Conservation (phyloP, 192 early-diverging fungal species). For the Entomortierella lignicola region DNA sequence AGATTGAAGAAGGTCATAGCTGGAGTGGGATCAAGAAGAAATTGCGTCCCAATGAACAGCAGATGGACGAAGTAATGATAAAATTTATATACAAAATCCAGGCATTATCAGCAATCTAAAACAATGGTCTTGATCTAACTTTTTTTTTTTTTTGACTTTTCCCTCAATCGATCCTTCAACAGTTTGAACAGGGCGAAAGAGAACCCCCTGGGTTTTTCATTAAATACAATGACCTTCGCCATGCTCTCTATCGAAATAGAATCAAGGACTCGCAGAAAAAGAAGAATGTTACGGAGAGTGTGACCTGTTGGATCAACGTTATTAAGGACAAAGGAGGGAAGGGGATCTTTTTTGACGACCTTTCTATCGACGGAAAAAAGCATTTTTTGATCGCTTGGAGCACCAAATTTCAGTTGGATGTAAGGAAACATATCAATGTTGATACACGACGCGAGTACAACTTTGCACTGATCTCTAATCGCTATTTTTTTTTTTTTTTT, state of each 20-base stretch:
- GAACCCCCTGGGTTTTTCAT: background rate
- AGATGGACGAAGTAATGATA: background rate
- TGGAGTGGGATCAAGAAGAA: background rate
- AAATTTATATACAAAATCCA: background rate
- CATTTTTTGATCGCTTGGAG: background rate
- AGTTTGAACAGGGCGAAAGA: background rate
- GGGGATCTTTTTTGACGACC: background rate
- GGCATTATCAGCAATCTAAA: background rate
- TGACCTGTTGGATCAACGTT: background rate
- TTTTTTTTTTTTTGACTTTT: background rate
- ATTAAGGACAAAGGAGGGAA: background rate
- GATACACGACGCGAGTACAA: background rate
- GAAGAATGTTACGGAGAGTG: background rate
- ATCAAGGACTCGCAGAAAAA: background rate
- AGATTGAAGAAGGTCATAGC: background rate
- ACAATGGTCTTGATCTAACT: background rate
- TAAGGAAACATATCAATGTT: background rate
- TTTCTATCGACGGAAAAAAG: background rate
- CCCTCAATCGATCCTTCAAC: background rate
- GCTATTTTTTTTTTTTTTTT: background rate
- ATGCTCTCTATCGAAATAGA: background rate
- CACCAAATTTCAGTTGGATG: background rate
- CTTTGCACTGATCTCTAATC: background rate
- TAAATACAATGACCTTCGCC: background rate
- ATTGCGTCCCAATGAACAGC: background rate